Evolutionary conservation across 805 yeast species (phyloP).

Genomic region (Kluyveromyces starmeri): DNA sequence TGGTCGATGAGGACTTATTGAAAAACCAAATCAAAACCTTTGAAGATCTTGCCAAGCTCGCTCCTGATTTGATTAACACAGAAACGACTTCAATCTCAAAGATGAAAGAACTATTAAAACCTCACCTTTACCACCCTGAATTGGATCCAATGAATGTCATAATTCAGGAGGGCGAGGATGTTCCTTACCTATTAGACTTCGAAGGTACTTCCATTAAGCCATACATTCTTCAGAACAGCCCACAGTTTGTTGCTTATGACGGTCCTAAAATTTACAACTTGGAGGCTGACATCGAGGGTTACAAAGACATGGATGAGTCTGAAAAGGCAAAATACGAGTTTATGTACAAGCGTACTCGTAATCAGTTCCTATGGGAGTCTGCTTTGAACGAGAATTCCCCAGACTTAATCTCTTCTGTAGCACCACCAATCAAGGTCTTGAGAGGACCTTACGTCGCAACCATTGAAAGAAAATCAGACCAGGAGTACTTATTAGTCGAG

Average conservation of each 20-base stretch:
- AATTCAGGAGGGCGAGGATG: constrained; percentile 32
- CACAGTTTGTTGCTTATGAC: constrained; percentile 74
- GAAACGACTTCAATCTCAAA: constrained; percentile 50
- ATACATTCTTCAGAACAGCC: constrained; percentile 66
- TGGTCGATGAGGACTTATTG: constrained; percentile 37
- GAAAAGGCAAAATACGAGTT: constrained; percentile 77
- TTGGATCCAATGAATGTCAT: constrained; percentile 85
- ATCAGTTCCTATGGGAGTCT: constrained; percentile 82
- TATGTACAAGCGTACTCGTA: constrained; percentile 83
- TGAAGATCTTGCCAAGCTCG: constrained; percentile 46
- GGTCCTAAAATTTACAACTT: constrained; percentile 81
- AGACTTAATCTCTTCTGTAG: constrained; percentile 67
- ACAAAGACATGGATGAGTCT: constrained; percentile 52
- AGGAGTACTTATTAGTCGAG: constrained; percentile 55
- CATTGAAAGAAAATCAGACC: constrained; percentile 46
- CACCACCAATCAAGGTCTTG: constrained; percentile 71
- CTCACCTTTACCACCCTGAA: constrained; percentile 74
- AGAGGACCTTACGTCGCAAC: constrained; percentile 57
- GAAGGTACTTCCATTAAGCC: constrained; percentile 80
- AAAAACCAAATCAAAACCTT: constrained; percentile 50
- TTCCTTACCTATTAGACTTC: constrained; percentile 61
- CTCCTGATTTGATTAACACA: constrained; percentile 50
- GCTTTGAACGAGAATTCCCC: constrained; percentile 56
- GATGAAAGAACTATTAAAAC: constrained; percentile 51
- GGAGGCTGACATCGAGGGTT: constrained; percentile 67